Evolutionary conservation across 78 protist species (phyloP).

Genomic region (Isochrysis galbana): DNA sequence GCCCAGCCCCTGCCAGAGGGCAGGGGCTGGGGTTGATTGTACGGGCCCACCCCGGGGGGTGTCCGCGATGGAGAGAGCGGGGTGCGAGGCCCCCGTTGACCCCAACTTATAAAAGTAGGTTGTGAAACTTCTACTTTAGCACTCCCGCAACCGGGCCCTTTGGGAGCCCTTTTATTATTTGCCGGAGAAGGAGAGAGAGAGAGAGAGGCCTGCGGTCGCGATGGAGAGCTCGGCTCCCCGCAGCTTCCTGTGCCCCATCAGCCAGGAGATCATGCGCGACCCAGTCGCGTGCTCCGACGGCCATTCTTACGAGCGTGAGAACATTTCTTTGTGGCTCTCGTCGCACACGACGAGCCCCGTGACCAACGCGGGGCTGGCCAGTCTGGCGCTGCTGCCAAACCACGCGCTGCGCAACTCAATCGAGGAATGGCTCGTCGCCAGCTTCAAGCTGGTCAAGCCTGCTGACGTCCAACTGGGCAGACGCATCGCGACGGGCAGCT

Average conservation of each 20-base stretch:
- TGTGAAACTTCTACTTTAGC: too few species aligned
- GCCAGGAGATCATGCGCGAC: background rate
- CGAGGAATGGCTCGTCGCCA: background rate
- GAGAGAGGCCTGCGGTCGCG: too few species aligned
- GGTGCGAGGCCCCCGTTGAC: too few species aligned
- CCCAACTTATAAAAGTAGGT: too few species aligned
- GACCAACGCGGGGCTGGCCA: background rate
- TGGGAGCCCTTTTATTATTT: too few species aligned
- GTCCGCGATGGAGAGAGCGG: too few species aligned
- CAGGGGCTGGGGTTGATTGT: too few species aligned
- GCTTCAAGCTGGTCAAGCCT: constrained; percentile 3
- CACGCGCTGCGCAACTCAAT: constrained; percentile 13
- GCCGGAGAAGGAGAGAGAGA: too few species aligned
- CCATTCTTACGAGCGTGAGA: background rate
- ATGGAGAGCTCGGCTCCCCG: background rate
- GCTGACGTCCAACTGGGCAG: background rate
- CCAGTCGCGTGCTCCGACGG: constrained; percentile 20
- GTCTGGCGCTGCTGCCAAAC: background rate
- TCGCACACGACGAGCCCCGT: background rate
- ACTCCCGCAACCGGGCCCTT: too few species aligned
- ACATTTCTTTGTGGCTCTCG: background rate
- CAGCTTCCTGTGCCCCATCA: constrained; percentile 12
- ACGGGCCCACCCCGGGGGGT: too few species aligned
- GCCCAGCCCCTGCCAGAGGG: too few species aligned
- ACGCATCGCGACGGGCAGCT: background rate